These are phyloP conservation scores for Phlebiopsis flavidoalba DNA, from an alignment of 768 basidiomycete species.

Conservation along the genomic window DNA sequence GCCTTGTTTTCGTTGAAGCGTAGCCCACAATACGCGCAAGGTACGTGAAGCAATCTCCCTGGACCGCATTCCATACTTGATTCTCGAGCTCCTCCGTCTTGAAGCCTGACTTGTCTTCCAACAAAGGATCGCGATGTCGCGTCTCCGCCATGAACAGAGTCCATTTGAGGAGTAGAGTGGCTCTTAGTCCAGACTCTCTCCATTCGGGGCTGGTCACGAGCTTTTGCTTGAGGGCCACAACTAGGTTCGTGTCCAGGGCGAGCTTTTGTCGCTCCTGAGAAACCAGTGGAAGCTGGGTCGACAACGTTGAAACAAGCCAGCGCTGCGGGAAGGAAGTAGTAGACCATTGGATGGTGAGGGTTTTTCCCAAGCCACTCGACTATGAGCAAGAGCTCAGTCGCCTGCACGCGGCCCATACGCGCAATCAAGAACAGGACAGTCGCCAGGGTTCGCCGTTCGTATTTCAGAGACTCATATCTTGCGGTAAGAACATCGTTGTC, in stretches of 20 bases:
- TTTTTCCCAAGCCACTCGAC: conserved; percentile 69
- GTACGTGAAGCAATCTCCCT: conserved; percentile 76
- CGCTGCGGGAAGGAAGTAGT: conserved; percentile 61
- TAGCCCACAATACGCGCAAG: conserved; percentile 55
- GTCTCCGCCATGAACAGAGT: conserved; percentile 78
- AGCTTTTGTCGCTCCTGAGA: conserved; percentile 42
- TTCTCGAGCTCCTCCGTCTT: conserved; percentile 76
- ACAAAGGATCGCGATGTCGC: conserved; percentile 57
- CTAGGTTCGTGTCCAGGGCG: conserved; percentile 39
- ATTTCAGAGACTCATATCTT: conserved; percentile 67
- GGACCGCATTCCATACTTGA: conserved; percentile 78
- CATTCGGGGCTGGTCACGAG: conserved; percentile 49
- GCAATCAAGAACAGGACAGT: conserved; percentile 59
- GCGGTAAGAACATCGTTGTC: conserved; percentile 63
- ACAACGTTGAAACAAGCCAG: conserved; percentile 65
- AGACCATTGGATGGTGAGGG: conserved; percentile 63
- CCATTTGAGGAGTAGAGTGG: conserved; percentile 79
- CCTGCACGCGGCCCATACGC: conserved; percentile 54
- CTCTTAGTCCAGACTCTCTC: conserved; percentile 68
- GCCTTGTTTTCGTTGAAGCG: conserved; percentile 45
- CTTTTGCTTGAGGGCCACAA: conserved; percentile 57
- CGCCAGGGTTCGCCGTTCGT: conserved; percentile 66
- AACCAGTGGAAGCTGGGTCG: conserved; percentile 45
- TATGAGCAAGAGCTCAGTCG: conserved; percentile 54
- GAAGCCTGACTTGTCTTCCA: conserved; percentile 63